Evolutionary conservation across 495 filamentous ascomycete genomes (phyloP).

Genomic region (Halenospora varia): DNA sequence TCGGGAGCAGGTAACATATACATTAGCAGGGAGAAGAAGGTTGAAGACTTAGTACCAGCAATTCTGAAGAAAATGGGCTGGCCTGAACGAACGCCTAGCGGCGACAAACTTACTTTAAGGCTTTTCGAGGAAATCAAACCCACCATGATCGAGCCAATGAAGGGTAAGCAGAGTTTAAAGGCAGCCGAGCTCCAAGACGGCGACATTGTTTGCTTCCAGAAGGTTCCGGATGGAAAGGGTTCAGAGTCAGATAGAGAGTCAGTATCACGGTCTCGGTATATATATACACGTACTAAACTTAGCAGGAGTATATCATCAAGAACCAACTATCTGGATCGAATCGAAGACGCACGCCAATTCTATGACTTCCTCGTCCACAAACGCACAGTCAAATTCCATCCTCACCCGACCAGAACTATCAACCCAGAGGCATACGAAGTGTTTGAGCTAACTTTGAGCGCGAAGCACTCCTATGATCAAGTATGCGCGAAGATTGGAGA

Average conservation of each 20-base stretch:
- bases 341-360: conserved; percentile 70
- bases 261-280: conserved; percentile 17
- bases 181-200: conserved; percentile 95
- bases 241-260: conserved; percentile 59
- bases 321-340: conserved; percentile 29
- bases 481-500: conserved; percentile 83
- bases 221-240: conserved; percentile 23
- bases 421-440: conserved; percentile 59
- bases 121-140: conserved; percentile 98
- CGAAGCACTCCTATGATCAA: conserved; percentile 88
- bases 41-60: conserved; percentile 73
- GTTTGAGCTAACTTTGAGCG: conserved; percentile 50
- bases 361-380: conserved; percentile 91
- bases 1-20: conserved; percentile 77
- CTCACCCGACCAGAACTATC: conserved; percentile 51
- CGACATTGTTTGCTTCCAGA: conserved; percentile 95
- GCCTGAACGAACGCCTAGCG: conserved; percentile 43
- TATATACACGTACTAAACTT: neutral
- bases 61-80: conserved; percentile 87
- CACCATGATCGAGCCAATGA: conserved; percentile 93
- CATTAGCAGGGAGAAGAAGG: conserved; percentile 79
- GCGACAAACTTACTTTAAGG: conserved; percentile 39
- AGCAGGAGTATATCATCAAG: neutral
- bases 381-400: conserved; percentile 64
- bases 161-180: conserved; percentile 80